phyloP scores from a whole-genome alignment of 2,329 filamentous ascomycete species.

The Neobulgaria alba region DNA sequence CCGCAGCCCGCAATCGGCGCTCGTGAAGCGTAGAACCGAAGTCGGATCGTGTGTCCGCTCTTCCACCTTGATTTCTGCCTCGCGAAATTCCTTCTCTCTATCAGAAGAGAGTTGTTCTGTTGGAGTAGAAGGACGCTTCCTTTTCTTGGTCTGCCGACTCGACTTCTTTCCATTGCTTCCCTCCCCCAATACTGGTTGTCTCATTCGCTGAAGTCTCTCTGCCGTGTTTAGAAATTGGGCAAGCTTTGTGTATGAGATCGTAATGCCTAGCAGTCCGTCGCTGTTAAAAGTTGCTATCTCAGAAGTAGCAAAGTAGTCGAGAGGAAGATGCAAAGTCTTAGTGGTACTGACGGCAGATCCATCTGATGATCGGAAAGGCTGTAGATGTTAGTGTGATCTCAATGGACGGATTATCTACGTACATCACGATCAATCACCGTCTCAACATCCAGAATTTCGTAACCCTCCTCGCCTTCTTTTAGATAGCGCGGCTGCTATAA shows the following conservation, averaged over 20 bases:
- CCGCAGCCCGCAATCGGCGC: too few species aligned
- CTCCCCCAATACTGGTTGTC: slow-evolving; percentile 9
- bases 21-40: too few species aligned
- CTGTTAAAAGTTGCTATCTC: slow-evolving; percentile 4
- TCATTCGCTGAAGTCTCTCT: slow-evolving; percentile 9
- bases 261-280: slow-evolving; percentile 5
- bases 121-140: slow-evolving; percentile 9
- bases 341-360: slow-evolving; percentile 7
- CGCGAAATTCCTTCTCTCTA: slow-evolving; percentile 10
- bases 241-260: slow-evolving; percentile 10
- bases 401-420: slow-evolving; percentile 6
- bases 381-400: slow-evolving; percentile 5
- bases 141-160: slow-evolving; percentile 10
- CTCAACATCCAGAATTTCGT: slow-evolving; percentile 9
- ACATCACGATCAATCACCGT: slow-evolving; percentile 9
- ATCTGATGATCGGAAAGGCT: slow-evolving; percentile 10
- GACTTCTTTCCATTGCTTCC: slow-evolving; percentile 9
- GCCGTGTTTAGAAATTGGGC: slow-evolving; percentile 12
- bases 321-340: slow-evolving; percentile 7
- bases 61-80: slow-evolving; percentile 11
- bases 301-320: slow-evolving; percentile 7
- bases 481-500: slow-evolving; percentile 11
- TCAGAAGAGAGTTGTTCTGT: slow-evolving; percentile 10
- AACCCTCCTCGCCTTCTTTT: slow-evolving; percentile 6
- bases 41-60: too few species aligned